Evolutionary conservation across 352 stramenopile genomes (phyloP), one percentile per base, ranked within the genome.

Genomic region (Globisporangium spiculum): DNA sequence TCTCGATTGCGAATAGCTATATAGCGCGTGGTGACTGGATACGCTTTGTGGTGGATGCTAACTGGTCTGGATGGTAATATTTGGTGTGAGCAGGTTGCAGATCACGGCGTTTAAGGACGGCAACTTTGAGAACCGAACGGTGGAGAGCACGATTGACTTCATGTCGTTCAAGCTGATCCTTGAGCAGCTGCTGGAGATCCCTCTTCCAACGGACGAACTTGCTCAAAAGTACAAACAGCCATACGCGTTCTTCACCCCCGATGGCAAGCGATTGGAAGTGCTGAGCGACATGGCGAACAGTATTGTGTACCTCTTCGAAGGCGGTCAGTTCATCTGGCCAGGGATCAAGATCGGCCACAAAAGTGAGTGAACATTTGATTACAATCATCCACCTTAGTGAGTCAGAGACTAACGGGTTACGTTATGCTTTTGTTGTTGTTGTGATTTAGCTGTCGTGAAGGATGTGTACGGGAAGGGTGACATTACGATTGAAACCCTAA

Each of bases 271-370:
- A 7, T 63, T 93, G 0, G 74, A 79, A n/a, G 60, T 67, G n/a
- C 67, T 88, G n/a, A 76, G 65, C 44, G 68, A 67, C n/a, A 69
- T 91, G 58, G 66, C 69, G 22, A 76, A 84, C 65, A 66, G 57
- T n/a, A 62, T 90, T 58, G 81, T 91, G 41, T 93, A 86, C 60
- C 65, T 93, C 26, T 90, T 93, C 59, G 85, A 93, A 70, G 82
- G 85, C 48, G 85, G 81, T 0, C 81, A 91, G 60, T 91, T 93
- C 67, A 86, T 91, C 64, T 93, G 85, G 81, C 85, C 85, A 20
- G 85, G 82, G 1, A 71, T 91, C 64, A 71, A 74, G 34, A 73
- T 93, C 55, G 83, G 83, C 59, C 81, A 91, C 74, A 88, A 88
- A 69, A 85, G 84, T 89, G 48, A 59, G 74, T 69, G 18, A 46